These are phyloP conservation scores for Fusarium piperis DNA, from an alignment of 2,329 filamentous ascomycete genomes.

Conservation along the genomic window DNA sequence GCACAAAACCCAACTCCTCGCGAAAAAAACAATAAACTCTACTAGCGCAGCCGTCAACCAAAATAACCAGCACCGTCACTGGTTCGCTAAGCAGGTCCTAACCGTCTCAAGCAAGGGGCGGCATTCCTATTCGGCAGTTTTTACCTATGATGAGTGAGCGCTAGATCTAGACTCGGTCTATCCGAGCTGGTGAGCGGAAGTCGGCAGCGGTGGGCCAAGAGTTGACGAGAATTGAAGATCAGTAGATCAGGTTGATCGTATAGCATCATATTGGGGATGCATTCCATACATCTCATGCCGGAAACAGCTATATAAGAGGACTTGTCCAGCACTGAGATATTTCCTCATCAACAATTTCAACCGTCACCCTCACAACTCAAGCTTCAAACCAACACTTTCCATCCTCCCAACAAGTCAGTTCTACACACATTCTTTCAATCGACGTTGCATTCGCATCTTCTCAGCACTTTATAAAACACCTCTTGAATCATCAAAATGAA, in stretches of 20 bases:
- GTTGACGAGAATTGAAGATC: neutral
- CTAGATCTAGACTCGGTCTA: neutral
- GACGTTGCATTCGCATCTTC: neutral
- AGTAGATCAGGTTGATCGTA: neutral
- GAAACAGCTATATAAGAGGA: neutral
- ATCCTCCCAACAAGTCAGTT: neutral
- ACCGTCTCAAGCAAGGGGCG: neutral
- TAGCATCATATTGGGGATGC: neutral
- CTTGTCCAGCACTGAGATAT: neutral
- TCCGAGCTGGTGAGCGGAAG: neutral
- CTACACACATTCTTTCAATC: neutral
- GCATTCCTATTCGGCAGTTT: neutral
- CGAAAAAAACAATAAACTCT: neutral
- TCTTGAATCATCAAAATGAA: slow-evolving; percentile 50
- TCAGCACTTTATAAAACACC: neutral
- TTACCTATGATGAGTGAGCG: neutral
- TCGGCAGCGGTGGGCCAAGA: neutral
- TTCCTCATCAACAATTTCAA: neutral
- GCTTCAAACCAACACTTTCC: neutral
- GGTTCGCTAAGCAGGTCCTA: neutral
- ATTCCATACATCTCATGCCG: neutral
- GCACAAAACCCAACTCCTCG: neutral
- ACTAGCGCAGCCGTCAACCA: neutral
- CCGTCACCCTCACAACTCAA: neutral
- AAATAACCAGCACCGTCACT: neutral